Conservation (phyloP, 2,329 filamentous ascomycete species). For the Oidium heveae region DNA sequence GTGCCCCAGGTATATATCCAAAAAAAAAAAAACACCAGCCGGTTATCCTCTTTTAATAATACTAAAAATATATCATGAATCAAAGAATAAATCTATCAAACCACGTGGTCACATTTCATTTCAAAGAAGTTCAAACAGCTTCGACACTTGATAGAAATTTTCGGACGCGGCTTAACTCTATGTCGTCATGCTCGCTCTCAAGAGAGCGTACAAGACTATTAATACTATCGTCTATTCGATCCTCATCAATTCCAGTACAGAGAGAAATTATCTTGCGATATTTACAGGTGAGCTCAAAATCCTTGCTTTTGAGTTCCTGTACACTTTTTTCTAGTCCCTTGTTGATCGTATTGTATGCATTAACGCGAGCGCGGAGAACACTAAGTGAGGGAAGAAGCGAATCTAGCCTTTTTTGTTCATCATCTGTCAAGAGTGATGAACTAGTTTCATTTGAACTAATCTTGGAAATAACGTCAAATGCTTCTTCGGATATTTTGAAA, state of each 20-base stretch:
- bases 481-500: conserved; percentile 8
- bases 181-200: conserved; percentile 57
- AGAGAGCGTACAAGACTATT: conserved; percentile 65
- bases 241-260: conserved; percentile 47
- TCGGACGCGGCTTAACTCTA: conserved; percentile 52
- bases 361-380: conserved; percentile 39
- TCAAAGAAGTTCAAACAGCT: neutral
- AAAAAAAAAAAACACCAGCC: too few species aligned
- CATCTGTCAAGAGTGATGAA: conserved; percentile 19
- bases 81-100: too few species aligned
- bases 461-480: conserved; percentile 9
- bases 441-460: conserved; percentile 12
- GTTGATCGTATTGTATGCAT: conserved; percentile 46
- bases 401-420: conserved; percentile 17
- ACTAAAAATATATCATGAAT: too few species aligned
- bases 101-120: too few species aligned
- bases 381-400: conserved; percentile 27
- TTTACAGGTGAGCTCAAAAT: conserved; percentile 62
- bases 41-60: too few species aligned
- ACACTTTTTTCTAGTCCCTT: conserved; percentile 40
- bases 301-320: conserved; percentile 47
- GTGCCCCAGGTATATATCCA: too few species aligned
- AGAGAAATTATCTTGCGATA: conserved; percentile 73
- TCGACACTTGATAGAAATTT: conserved; percentile 31
- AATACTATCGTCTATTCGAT: conserved; percentile 50